Evolutionary conservation across 140 eudicot species (phyloP).

Genomic region (Anethum foeniculum): DNA sequence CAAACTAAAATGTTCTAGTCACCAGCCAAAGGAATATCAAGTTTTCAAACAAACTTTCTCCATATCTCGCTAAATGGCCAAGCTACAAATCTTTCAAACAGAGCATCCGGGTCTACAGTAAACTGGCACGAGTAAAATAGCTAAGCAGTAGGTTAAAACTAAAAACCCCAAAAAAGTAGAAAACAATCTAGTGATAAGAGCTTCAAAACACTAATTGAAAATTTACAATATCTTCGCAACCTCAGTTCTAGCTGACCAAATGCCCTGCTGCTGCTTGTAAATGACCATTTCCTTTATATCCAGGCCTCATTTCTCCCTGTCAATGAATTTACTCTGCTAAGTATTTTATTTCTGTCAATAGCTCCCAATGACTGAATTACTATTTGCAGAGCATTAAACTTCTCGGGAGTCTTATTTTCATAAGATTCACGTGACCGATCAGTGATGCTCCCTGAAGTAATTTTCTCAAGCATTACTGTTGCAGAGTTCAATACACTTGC

Average conservation of each 20-base stretch:
- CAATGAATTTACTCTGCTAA: conserved; percentile 40
- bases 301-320: conserved; percentile 54
- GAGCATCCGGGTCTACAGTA: background rate
- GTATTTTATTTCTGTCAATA: conserved; percentile 34
- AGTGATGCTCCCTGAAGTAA: conserved; percentile 13
- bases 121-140: background rate
- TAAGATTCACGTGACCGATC: conserved; percentile 30
- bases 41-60: background rate
- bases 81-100: background rate
- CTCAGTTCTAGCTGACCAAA: background rate
- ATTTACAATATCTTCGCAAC: background rate
- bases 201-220: background rate
- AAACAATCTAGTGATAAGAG: background rate
- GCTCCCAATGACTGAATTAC: conserved; percentile 16
- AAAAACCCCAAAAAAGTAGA: background rate
- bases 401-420: conserved; percentile 13
- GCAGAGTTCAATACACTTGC: conserved; percentile 2
- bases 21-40: background rate
- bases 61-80: background rate
- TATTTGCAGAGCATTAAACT: conserved; percentile 15
- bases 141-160: background rate
- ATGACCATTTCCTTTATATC: conserved; percentile 29
- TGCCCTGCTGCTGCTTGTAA: background rate
- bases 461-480: conserved; percentile 16
- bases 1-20: background rate